These are phyloP conservation scores for Carex pumila DNA, from an alignment of 176 grass and related monocot species.

Conservation along the genomic window DNA sequence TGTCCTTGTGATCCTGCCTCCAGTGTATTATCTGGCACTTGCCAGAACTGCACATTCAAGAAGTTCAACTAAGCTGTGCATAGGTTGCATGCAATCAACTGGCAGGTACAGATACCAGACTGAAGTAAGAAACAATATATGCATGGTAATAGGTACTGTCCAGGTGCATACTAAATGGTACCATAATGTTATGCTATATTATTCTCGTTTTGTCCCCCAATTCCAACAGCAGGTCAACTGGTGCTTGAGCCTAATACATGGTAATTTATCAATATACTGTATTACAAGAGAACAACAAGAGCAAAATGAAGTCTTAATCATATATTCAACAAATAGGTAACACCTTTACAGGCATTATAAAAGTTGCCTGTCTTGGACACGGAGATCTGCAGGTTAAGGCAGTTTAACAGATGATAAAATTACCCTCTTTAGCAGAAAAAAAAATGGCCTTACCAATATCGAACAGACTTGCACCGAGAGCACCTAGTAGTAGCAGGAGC, in stretches of 20 bases:
- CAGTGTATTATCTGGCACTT: slow-evolving; percentile 98
- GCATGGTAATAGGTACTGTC: neutral
- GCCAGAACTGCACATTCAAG: slow-evolving; percentile 58
- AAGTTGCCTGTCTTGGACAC: neutral
- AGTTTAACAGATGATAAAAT: neutral
- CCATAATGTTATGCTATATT: neutral
- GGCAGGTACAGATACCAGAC: neutral
- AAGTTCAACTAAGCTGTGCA: slow-evolving; percentile 4
- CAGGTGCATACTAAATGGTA: neutral
- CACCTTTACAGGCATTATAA: neutral
- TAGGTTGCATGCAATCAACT: neutral
- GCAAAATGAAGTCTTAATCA: neutral
- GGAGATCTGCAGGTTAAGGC: neutral
- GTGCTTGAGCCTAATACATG: neutral
- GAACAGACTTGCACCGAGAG: slow-evolving; percentile 94
- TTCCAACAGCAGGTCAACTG: neutral
- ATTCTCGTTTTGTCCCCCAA: neutral
- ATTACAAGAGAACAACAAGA: neutral
- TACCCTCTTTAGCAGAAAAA: neutral
- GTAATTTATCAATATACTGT: neutral
- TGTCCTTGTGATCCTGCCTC: slow-evolving; percentile 89
- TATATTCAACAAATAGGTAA: neutral
- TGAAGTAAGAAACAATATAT: neutral
- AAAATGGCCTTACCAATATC: slow-evolving; percentile 74
- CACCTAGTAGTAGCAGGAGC: slow-evolving; percentile 89